Evolutionary conservation across 176 grass and related monocot species (phyloP).

Genomic region (Carex littledalei): DNA sequence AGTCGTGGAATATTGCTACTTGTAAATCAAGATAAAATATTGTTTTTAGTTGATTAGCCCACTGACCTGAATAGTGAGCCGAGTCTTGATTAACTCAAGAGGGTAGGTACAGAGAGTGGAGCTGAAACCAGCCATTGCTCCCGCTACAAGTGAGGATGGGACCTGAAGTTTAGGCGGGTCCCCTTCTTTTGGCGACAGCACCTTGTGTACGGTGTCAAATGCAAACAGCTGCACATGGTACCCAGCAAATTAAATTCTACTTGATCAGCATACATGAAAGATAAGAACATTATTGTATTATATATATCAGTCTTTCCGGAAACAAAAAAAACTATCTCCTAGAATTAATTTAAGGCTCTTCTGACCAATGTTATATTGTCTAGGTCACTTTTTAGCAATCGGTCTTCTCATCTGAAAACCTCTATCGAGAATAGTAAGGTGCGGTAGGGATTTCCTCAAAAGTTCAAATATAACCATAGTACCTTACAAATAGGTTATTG

Average conservation of each 20-base stretch:
- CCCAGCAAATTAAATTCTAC: not conserved
- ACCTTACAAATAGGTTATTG: not conserved
- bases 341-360: not conserved
- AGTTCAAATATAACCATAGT: not conserved
- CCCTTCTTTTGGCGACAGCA: conserved; percentile 42
- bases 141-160: conserved; percentile 58
- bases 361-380: not conserved
- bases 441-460: not conserved
- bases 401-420: not conserved
- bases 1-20: not conserved
- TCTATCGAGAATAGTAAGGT: not conserved
- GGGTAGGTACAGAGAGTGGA: conserved; percentile 88
- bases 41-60: not conserved
- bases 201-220: conserved; percentile 69
- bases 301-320: not conserved
- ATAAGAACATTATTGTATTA: not conserved
- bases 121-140: conserved; percentile 66
- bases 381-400: not conserved
- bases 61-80: conserved; percentile 84
- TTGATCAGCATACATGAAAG: not conserved
- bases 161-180: conserved; percentile 48
- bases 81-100: conserved; percentile 77
- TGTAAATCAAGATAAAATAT: not conserved
- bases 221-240: conserved; percentile 52
- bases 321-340: not conserved